A percentile compares a stretch with the other conserved stretches of the same genome.
Evolutionary conservation across 371 early-diverging fungal species (phyloP).

Genomic region (Mortierella sp.): DNA sequence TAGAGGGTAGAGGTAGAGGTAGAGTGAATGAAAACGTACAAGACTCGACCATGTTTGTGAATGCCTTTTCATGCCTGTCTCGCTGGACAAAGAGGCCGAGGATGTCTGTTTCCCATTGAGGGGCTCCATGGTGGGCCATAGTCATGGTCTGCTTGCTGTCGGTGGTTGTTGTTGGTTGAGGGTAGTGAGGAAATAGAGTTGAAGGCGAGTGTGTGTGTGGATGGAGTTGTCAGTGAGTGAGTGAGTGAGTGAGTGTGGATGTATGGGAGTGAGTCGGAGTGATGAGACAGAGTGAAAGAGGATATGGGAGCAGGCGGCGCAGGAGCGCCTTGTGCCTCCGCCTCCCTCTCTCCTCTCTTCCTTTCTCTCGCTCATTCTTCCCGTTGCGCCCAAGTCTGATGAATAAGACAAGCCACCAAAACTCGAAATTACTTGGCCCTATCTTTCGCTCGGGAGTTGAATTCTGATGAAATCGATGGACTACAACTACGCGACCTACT

Average conservation of each 20-base stretch:
- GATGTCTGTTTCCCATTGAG: slow-evolving; percentile 52
- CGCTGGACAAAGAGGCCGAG: slow-evolving; percentile 48
- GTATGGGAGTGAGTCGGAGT: neutral
- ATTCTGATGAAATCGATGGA: no score
- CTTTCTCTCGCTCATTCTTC: no score
- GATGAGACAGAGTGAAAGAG: neutral
- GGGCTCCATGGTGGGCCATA: slow-evolving; percentile 36
- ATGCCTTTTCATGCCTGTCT: slow-evolving; percentile 53
- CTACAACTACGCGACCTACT: no score
- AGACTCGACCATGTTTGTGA: slow-evolving; percentile 57
- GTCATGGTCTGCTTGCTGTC: slow-evolving; percentile 23
- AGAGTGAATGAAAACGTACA: slow-evolving; percentile 22
- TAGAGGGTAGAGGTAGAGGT: neutral
- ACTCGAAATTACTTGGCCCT: no score
- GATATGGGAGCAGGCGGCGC: neutral
- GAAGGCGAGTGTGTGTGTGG: neutral
- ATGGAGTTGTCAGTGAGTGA: neutral
- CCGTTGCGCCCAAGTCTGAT: no score
- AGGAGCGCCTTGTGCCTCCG: no score
- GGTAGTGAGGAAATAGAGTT: neutral
- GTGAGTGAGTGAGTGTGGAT: neutral
- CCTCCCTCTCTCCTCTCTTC: no score
- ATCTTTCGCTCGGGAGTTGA: no score
- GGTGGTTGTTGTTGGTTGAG: neutral
- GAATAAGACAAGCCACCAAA: no score